Percentiles rank a stretch among this genome's conserved stretches.
Evolutionary conservation across 306 rosid species (phyloP).

Genomic region (Sindora glabra): DNA sequence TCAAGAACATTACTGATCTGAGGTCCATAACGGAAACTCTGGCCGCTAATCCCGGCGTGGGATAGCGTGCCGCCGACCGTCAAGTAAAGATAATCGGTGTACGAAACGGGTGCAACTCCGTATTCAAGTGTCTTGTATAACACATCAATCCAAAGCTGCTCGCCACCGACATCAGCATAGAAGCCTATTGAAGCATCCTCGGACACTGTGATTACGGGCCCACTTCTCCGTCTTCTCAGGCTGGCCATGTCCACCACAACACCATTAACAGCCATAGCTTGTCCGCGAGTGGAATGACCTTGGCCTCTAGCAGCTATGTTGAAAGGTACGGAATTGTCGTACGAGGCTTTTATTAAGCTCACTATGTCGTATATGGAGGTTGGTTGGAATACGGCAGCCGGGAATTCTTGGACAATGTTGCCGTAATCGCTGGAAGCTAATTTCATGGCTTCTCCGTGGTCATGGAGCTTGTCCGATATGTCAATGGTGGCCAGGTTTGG

Average conservation of each 20-base stretch:
- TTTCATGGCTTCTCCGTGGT: constrained; percentile 31
- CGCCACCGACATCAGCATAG: constrained; percentile 60
- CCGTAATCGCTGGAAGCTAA: constrained; percentile 68
- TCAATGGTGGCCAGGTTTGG: too few species aligned
- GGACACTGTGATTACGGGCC: constrained; percentile 1
- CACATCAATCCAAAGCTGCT: constrained; percentile 54
- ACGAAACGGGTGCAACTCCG: constrained; percentile 60
- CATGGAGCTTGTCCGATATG: constrained; percentile 20
- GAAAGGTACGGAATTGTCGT: constrained; percentile 32
- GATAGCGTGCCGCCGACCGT: constrained; percentile 78
- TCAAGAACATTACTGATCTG: constrained; percentile 54
- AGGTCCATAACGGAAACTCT: constrained; percentile 62
- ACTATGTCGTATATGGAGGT: constrained; percentile 33
- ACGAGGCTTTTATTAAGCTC: constrained; percentile 28
- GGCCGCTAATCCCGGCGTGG: constrained; percentile 73
- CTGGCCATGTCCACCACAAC: constrained; percentile 46
- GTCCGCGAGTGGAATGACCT: constrained; percentile 39
- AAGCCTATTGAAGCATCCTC: neutral
- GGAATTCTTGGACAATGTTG: constrained; percentile 27
- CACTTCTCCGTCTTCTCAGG: neutral
- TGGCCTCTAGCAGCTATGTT: constrained; percentile 33
- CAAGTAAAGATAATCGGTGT: constrained; percentile 65
- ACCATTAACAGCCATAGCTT: constrained; percentile 36
- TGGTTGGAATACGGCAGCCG: constrained; percentile 47
- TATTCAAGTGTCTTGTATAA: constrained; percentile 27